phyloP scores from a whole-genome alignment of 257 asterid species.

The Rehmannia glutinosa region DNA sequence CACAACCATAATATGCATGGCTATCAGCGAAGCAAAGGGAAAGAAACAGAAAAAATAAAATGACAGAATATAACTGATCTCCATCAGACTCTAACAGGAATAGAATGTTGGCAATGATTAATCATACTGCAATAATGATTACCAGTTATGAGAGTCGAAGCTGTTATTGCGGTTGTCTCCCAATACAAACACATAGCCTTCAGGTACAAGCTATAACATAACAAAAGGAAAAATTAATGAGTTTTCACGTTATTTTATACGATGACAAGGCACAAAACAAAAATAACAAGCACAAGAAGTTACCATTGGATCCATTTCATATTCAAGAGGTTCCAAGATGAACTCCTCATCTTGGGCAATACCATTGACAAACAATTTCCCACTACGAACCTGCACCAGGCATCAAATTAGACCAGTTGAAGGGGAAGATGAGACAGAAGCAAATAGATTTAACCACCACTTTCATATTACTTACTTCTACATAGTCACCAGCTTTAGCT shows the following conservation, averaged over 20 bases:
- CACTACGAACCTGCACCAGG: slow-evolving; percentile 59
- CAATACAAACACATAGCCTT: slow-evolving; percentile 84
- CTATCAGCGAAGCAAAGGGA: neutral
- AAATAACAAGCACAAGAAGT: slow-evolving; percentile 1
- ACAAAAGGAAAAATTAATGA: neutral
- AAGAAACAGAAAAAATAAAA: neutral
- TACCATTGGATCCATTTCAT: slow-evolving; percentile 90
- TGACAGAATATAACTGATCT: too few relatives aligned
- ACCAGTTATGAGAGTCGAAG: slow-evolving; percentile 93
- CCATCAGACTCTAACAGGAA: neutral
- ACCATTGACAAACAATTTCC: slow-evolving; percentile 73
- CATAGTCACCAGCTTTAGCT: slow-evolving; percentile 87
- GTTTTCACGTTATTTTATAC: neutral
- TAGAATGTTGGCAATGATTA: neutral
- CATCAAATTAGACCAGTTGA: slow-evolving; percentile 9
- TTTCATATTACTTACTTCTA: slow-evolving; percentile 46
- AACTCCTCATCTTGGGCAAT: slow-evolving; percentile 74
- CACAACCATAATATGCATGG: neutral
- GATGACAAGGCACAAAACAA: neutral
- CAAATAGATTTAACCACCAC: slow-evolving; percentile 1
- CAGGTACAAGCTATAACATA: slow-evolving; percentile 68
- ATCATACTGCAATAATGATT: slow-evolving; percentile 4
- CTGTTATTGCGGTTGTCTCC: slow-evolving; percentile 98
- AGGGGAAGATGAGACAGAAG: neutral
- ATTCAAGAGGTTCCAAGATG: slow-evolving; percentile 80